Evolutionary conservation across 2,329 filamentous ascomycete genomes (phyloP).

Genomic region (Fusarium sulawesiense): DNA sequence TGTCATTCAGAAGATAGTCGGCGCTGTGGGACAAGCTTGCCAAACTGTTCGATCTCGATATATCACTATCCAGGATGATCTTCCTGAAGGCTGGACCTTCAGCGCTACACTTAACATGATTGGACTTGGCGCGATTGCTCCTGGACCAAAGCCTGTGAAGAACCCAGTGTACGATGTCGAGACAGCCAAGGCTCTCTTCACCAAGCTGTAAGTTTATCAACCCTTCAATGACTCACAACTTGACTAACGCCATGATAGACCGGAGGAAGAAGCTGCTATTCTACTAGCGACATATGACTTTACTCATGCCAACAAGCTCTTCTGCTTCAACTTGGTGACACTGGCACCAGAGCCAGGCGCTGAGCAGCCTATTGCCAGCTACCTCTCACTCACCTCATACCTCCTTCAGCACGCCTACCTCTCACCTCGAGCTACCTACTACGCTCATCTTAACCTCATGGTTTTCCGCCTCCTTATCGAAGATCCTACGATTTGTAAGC

Average conservation of each 20-base stretch:
- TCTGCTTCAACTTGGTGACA: constrained; percentile 85
- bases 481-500: constrained; percentile 83
- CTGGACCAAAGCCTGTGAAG: constrained; percentile 72
- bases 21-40: constrained; percentile 79
- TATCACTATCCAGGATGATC: constrained; percentile 86
- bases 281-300: constrained; percentile 93
- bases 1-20: constrained; percentile 84
- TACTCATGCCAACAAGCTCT: constrained; percentile 92
- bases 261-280: constrained; percentile 80
- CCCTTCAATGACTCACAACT: accelerated
- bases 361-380: constrained; percentile 81
- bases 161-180: constrained; percentile 75
- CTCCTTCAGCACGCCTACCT: constrained; percentile 93
- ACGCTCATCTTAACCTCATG: constrained; percentile 87
- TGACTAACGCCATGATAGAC: constrained; percentile 61
- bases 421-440: constrained; percentile 80
- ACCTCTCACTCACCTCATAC: constrained; percentile 91
- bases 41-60: constrained; percentile 77
- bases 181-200: constrained; percentile 84
- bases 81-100: constrained; percentile 89
- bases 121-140: constrained; percentile 80
- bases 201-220: constrained; percentile 72
- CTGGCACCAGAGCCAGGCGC: constrained; percentile 68
- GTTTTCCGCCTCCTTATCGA: constrained; percentile 88
- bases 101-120: constrained; percentile 85